A percentile compares a stretch with the other conserved stretches of the same genome.
Conservation (phyloP, 2,329 filamentous ascomycete species). For the Coleophoma crateriformis region DNA sequence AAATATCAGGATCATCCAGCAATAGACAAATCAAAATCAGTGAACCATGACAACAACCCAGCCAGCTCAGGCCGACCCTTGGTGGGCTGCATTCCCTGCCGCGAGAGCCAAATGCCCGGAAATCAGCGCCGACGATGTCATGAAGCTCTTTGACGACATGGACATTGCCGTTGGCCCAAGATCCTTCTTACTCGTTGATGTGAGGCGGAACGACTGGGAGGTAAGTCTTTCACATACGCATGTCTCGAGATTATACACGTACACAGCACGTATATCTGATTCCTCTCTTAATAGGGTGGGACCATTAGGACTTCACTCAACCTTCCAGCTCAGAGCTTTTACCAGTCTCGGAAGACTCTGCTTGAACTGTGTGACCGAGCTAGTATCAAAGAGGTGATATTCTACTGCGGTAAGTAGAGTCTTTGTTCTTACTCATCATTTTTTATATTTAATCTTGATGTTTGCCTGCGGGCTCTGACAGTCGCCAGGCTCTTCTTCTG, state of each 20-base stretch:
- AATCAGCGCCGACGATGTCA: constrained; percentile 34
- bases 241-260: not conserved
- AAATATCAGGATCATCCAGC: no score
- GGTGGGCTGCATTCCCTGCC: constrained; percentile 32
- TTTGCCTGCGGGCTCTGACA: not conserved
- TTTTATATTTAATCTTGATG: no score
- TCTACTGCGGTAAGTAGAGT: constrained; percentile 45
- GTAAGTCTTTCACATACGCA: constrained; percentile 16
- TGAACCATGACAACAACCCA: not conserved
- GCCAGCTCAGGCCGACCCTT: constrained; percentile 10
- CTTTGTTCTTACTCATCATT: no score
- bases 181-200: constrained; percentile 44
- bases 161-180: constrained; percentile 23
- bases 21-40: no score
- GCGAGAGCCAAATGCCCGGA: constrained; percentile 32
- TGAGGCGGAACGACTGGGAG: constrained; percentile 47
- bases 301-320: constrained; percentile 54
- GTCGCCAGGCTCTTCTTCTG: constrained; percentile 40
- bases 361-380: constrained; percentile 45
- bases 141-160: constrained; percentile 33
- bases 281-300: constrained; percentile 40
- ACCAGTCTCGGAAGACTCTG: constrained; percentile 40
- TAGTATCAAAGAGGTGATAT: constrained; percentile 42
- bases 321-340: constrained; percentile 49
- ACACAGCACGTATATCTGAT: not conserved